Percentiles rank a stretch among this genome's conserved stretches.
Evolutionary conservation across 371 early-diverging fungal genomes (phyloP).

Genomic region (Circinella umbellata): DNA sequence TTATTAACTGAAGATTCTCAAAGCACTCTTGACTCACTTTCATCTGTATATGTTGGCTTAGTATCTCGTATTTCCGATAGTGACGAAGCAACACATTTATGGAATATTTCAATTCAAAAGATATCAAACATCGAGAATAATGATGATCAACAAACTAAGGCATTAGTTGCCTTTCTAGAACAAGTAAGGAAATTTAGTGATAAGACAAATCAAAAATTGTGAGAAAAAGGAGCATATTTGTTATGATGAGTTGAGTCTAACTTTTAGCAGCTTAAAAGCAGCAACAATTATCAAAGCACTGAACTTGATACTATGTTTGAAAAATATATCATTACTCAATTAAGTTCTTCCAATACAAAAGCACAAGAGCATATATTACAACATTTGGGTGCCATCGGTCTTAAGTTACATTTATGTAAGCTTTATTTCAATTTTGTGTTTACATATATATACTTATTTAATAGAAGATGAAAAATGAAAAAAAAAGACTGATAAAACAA

Average conservation of each 20-base stretch:
- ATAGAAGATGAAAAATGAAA: no score
- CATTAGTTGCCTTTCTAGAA: slow-evolving; percentile 10
- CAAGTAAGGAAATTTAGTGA: slow-evolving; percentile 12
- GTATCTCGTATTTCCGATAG: slow-evolving; percentile 15
- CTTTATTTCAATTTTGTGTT: not conserved
- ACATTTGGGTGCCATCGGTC: slow-evolving; percentile 1
- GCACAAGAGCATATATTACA: not conserved
- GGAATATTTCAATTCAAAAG: slow-evolving; percentile 14
- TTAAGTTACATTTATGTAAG: slow-evolving; percentile 11
- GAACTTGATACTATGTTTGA: slow-evolving; percentile 12
- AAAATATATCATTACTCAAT: not conserved
- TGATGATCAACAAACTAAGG: slow-evolving; percentile 7
- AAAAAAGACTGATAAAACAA: no score
- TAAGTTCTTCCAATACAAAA: not conserved
- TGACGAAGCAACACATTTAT: slow-evolving; percentile 20
- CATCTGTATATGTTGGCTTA: slow-evolving; percentile 21
- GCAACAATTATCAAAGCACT: not conserved
- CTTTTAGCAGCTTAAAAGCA: not conserved
- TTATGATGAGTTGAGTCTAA: not conserved
- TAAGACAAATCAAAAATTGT: not conserved
- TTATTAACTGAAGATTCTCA: slow-evolving; percentile 25
- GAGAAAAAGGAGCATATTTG: not conserved
- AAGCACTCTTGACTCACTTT: slow-evolving; percentile 14
- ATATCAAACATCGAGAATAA: not conserved
- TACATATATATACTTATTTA: not conserved